Evolutionary conservation across 805 yeast species (phyloP), one percentile per base, ranked within the genome.

Genomic region (Lachancea sp.): DNA sequence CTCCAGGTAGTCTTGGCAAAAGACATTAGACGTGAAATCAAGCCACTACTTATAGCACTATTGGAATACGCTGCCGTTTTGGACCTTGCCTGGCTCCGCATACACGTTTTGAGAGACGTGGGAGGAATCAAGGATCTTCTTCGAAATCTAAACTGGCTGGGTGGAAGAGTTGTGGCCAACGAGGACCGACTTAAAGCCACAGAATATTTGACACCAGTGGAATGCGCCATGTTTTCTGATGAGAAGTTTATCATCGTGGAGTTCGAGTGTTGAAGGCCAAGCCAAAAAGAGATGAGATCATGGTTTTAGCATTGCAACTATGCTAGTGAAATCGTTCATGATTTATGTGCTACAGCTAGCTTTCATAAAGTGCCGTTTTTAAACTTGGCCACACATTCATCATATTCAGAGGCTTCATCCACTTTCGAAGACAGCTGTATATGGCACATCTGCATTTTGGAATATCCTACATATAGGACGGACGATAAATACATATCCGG

Each of bases 81-180:
- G 15, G 49, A 52, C 32, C 32, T 51, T 26, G 48, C 46, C 37
- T 49, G 35, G 35, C 39, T 60, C 46, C 49, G 62, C 39, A 38
- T 62, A 13, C 58, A 57, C 43, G 49, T 60, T 13, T 33, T 48
- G 32, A 51, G 60, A 38, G 54, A 52, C 36, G 50, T 47, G 25
- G 47, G 44, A 29, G 44, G 47, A 2, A 49, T 55, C 16, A 48
- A 39, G n/a, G 51, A 49, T 3, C 47, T 63, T 20, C 41, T 63
- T 18, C 45, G 51, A 37, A 63, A 61, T 49, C 44, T 63, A 26
- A 56, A 58, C 40, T 63, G 67, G 67, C 55, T 63, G 15, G 62
- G 62, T 41, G 67, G 65, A 13, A 43, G 44, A 3, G 25, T 41
- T 15, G 49, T 57, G n/a, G 50, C 53, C 3, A 59, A 59, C 39